Evolutionary conservation across 2,329 filamentous ascomycete species (phyloP).

Genomic region (Fonsecaea nubica): DNA sequence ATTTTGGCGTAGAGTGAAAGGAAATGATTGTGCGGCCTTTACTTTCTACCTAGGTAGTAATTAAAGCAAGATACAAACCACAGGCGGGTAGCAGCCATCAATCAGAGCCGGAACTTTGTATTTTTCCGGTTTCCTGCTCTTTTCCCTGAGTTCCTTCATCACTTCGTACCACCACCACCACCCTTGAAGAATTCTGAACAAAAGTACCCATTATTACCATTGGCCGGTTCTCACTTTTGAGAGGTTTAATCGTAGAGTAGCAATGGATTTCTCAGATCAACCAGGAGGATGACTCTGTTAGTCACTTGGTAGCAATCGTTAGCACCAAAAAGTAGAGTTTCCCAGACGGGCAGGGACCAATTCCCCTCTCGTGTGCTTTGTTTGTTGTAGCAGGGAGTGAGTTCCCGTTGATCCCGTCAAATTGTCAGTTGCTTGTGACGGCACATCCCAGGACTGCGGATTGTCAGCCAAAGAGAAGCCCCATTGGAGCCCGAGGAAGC

Average conservation of each 20-base stretch:
- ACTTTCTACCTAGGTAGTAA: too few relatives aligned
- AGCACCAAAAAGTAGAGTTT: conserved; percentile 11
- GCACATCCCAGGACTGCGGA: conserved; percentile 4
- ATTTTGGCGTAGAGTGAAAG: background rate
- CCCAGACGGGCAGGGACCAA: background rate
- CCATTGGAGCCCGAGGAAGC: conserved; percentile 8
- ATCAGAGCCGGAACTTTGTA: conserved; percentile 1
- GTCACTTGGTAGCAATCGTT: conserved; percentile 16
- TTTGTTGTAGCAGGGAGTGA: background rate
- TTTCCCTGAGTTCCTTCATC: background rate
- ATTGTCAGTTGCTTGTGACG: conserved; percentile 4
- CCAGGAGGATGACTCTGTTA: conserved; percentile 1
- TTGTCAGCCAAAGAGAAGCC: background rate
- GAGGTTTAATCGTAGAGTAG: background rate
- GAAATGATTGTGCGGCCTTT: too few relatives aligned
- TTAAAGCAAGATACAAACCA: background rate
- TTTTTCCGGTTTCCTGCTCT: background rate
- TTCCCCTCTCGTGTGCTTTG: conserved; percentile 2
- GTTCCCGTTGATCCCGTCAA: conserved; percentile 7
- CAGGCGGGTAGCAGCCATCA: background rate
- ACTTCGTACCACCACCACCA: background rate
- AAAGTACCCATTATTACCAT: conserved; percentile 8
- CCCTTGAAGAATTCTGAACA: conserved; percentile 2
- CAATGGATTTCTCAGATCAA: conserved; percentile 3
- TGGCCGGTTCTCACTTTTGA: conserved; percentile 4